These are phyloP conservation scores for Apiotrichum veenhuisii DNA, from an alignment of 1,284 basidiomycete species.

Conservation along the genomic window DNA sequence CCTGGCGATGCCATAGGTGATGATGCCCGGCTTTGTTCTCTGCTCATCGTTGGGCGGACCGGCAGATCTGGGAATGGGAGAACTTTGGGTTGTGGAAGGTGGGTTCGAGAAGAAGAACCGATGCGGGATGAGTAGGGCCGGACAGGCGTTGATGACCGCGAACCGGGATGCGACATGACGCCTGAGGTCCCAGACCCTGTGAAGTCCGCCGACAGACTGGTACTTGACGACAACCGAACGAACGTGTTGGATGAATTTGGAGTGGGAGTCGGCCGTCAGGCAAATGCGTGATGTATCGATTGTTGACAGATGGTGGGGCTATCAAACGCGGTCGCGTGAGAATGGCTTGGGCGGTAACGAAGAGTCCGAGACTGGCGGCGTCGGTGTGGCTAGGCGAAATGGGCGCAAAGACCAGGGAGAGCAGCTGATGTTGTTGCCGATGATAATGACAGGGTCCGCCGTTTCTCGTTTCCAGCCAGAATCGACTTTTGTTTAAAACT, in stretches of 20 bases:
- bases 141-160: conserved; percentile 19
- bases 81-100: conserved; percentile 20
- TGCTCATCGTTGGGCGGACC: conserved; percentile 11
- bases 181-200: background rate
- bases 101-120: conserved; percentile 13
- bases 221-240: background rate
- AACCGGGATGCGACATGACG: conserved; percentile 11
- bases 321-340: no score
- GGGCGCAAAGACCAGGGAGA: no score
- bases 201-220: background rate
- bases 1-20: background rate
- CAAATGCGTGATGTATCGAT: background rate
- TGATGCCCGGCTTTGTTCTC: conserved; percentile 8
- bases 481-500: no score
- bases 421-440: no score
- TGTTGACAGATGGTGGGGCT: no score
- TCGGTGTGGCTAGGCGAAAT: no score
- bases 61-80: conserved; percentile 22
- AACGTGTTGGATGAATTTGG: background rate
- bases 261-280: background rate
- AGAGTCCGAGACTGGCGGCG: no score
- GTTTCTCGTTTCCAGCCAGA: no score
- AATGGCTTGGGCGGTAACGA: no score
- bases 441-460: no score
- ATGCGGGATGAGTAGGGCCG: conserved; percentile 15